phyloP scores from a whole-genome alignment of 1,139 yeast species.

The Candida sp. region DNA sequence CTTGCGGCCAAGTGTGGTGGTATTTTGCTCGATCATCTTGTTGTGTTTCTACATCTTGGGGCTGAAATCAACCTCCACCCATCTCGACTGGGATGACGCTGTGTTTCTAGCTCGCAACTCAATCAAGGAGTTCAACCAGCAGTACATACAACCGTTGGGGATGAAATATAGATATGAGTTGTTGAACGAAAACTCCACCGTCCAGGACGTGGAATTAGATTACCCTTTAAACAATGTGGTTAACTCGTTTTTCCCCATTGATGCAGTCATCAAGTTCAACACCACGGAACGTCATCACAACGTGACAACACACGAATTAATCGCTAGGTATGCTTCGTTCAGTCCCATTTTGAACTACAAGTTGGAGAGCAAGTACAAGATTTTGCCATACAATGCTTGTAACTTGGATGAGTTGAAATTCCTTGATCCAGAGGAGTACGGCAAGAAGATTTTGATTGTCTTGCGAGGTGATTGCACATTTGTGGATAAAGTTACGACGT shows the following conservation, averaged over 20 bases:
- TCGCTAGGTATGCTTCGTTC: constrained; percentile 49
- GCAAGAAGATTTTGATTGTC: constrained; percentile 33
- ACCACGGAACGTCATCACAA: constrained; percentile 19
- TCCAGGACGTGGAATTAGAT: constrained; percentile 27
- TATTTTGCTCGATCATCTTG: constrained; percentile 13
- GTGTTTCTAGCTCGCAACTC: constrained; percentile 30
- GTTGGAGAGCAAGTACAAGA: constrained; percentile 25
- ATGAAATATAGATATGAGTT: constrained; percentile 4
- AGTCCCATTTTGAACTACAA: constrained; percentile 36
- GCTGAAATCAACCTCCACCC: constrained; percentile 7
- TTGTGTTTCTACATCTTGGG: constrained; percentile 9
- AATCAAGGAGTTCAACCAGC: constrained; percentile 25
- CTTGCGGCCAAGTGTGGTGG: constrained; percentile 17
- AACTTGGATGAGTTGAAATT: constrained; percentile 13
- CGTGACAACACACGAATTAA: constrained; percentile 24
- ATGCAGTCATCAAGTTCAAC: constrained; percentile 36
- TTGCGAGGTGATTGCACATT: constrained; percentile 49
- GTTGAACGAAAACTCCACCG: constrained; percentile 2
- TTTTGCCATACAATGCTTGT: constrained; percentile 39
- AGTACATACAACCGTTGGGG: constrained; percentile 12
- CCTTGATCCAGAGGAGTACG: constrained; percentile 9
- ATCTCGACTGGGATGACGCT: constrained; percentile 28
- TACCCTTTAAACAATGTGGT: constrained; percentile 42
- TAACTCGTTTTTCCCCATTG: constrained; percentile 48
- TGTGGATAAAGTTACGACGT: constrained; percentile 39